Percentiles rank a stretch among this genome's conserved stretches.
phyloP scores from a whole-genome alignment of 192 early-diverging fungal species.

The Mortierella alpina region DNA sequence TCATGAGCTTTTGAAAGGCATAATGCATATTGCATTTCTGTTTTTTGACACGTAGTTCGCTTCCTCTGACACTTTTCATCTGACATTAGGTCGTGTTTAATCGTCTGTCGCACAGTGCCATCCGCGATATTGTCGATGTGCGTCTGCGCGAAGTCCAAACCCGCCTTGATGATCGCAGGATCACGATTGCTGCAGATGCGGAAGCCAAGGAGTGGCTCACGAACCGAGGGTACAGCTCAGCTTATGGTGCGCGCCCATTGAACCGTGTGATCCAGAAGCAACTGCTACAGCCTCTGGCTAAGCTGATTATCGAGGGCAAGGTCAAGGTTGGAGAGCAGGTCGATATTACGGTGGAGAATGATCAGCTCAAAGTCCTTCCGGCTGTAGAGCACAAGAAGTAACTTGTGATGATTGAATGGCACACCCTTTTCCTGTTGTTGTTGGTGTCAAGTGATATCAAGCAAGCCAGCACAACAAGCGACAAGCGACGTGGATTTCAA shows the following conservation, averaged over 20 bases:
- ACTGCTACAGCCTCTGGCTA: constrained; percentile 65
- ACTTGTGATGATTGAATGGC: too few relatives aligned
- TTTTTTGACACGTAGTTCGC: neutral
- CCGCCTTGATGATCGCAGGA: constrained; percentile 81
- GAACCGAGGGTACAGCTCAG: constrained; percentile 86
- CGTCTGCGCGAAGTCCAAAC: constrained; percentile 73
- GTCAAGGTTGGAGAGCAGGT: constrained; percentile 61
- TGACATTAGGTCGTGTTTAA: constrained; percentile 70
- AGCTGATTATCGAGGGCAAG: constrained; percentile 61
- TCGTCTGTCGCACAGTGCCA: constrained; percentile 70
- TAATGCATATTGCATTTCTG: too few relatives aligned
- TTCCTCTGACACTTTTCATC: neutral
- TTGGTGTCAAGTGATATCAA: too few relatives aligned
- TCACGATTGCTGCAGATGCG: constrained; percentile 75
- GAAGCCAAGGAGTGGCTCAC: constrained; percentile 83
- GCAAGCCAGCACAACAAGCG: too few relatives aligned
- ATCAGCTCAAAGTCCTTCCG: constrained; percentile 42
- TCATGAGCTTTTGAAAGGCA: too few relatives aligned
- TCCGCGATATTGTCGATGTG: constrained; percentile 81
- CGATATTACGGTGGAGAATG: constrained; percentile 43
- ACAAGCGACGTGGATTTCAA: too few relatives aligned
- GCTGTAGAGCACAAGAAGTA: neutral
- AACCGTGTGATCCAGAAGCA: constrained; percentile 87
- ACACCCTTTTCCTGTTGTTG: too few relatives aligned
- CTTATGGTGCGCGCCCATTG: constrained; percentile 95